phyloP scores from a whole-genome alignment of 1,284 basidiomycete genomes.

The Rhizoctonia solani region DNA sequence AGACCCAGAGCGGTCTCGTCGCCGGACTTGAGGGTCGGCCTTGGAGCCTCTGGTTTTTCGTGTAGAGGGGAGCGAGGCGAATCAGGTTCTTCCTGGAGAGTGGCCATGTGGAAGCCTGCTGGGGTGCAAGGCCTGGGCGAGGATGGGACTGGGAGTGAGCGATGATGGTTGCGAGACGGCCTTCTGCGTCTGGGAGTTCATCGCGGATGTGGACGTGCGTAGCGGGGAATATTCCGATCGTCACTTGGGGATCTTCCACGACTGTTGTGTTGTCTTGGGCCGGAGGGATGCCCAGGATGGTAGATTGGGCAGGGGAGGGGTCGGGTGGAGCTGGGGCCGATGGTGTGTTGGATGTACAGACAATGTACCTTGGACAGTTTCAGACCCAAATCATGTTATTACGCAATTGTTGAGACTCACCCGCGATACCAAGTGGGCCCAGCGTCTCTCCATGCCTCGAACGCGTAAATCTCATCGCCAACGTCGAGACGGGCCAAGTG shows the following conservation, averaged over 20 bases:
- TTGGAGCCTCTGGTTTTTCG: constrained; percentile 51
- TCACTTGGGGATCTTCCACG: constrained; percentile 68
- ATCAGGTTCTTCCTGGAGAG: constrained; percentile 64
- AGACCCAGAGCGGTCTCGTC: constrained; percentile 86
- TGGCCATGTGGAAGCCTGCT: constrained; percentile 50
- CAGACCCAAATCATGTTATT: constrained; percentile 20
- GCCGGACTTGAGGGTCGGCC: constrained; percentile 89
- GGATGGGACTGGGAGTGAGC: constrained; percentile 23
- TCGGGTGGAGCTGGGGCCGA: constrained; percentile 45
- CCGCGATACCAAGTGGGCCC: constrained; percentile 84
- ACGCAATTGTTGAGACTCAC: constrained; percentile 54
- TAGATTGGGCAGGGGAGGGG: constrained; percentile 46
- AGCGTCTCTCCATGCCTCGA: constrained; percentile 70
- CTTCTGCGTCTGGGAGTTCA: constrained; percentile 86
- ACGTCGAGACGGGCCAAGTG: constrained; percentile 84
- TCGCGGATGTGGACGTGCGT: constrained; percentile 90
- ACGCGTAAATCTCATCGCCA: constrained; percentile 96
- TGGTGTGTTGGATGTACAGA: constrained; percentile 76
- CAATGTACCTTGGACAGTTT: constrained; percentile 70
- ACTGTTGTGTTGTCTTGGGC: constrained; percentile 22
- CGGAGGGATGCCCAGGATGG: constrained; percentile 18
- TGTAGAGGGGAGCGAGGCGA: constrained; percentile 6
- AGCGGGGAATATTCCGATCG: constrained; percentile 94
- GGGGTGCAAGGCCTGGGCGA: not conserved
- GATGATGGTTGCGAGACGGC: constrained; percentile 68